Conservation (phyloP, 2,329 filamentous ascomycete genomes). For the Xylaria sp. region DNA sequence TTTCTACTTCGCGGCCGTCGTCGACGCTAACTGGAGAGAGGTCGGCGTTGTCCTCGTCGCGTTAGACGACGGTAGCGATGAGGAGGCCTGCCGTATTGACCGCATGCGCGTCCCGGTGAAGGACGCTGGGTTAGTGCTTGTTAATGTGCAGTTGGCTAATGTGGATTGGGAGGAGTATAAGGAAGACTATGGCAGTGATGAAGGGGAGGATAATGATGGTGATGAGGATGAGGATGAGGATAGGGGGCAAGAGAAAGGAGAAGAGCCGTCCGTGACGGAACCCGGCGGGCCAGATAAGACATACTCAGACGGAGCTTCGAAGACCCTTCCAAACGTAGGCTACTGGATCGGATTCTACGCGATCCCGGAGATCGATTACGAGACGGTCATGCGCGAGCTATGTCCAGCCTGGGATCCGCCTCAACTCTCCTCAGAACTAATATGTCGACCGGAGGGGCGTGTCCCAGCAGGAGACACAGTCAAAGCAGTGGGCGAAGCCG, state of each 20-base stretch:
- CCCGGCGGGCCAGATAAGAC: not conserved
- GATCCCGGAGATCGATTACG: not conserved
- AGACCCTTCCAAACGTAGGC: not conserved
- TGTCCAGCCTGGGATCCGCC: not conserved
- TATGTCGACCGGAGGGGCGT: not conserved
- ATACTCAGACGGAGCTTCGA: not conserved
- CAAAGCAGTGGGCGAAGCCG: not conserved
- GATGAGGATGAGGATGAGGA: not conserved
- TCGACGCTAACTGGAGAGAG: conserved; percentile 13
- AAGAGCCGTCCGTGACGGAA: not conserved
- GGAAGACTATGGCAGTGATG: not conserved
- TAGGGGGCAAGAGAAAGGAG: not conserved
- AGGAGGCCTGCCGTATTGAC: not conserved
- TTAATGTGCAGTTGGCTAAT: conserved; percentile 9
- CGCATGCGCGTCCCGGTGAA: conserved; percentile 1
- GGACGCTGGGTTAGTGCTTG: not conserved
- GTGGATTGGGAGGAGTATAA: conserved; percentile 8
- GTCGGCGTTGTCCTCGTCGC: conserved; percentile 14
- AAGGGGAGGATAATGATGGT: not conserved
- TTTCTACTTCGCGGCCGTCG: conserved; percentile 17
- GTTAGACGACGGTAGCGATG: conserved; percentile 6
- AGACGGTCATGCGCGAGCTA: not conserved
- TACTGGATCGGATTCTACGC: not conserved
- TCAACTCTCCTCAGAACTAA: not conserved
- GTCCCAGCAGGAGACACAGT: not conserved